A percentile compares a stretch with the other conserved stretches of the same genome.
phyloP scores from a whole-genome alignment of 176 grass and related monocot genomes.

The Bromus sterilis region DNA sequence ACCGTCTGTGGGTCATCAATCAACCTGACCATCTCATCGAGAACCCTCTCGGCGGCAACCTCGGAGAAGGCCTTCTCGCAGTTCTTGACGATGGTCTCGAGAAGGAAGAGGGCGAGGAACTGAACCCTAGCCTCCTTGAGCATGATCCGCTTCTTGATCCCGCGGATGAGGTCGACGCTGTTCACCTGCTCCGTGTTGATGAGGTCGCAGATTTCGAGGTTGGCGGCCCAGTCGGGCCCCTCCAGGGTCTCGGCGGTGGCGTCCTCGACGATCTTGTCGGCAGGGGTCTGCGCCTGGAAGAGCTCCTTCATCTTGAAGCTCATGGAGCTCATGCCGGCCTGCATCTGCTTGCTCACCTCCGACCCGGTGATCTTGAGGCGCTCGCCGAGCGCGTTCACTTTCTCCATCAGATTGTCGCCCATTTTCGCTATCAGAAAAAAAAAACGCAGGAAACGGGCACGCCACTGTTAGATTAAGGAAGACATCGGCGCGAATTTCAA shows the following conservation, averaged over 20 bases:
- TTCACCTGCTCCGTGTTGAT: slow-evolving; percentile 68
- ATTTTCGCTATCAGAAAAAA: slow-evolving; percentile 26
- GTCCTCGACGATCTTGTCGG: slow-evolving; percentile 81
- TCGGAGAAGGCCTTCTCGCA: slow-evolving; percentile 92
- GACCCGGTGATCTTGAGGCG: slow-evolving; percentile 74
- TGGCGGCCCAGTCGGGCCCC: slow-evolving; percentile 67
- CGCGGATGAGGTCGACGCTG: slow-evolving; percentile 67
- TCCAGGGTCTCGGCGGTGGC: slow-evolving; percentile 74
- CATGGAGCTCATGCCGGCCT: slow-evolving; percentile 79
- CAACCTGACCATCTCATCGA: slow-evolving; percentile 89
- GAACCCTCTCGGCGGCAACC: slow-evolving; percentile 76
- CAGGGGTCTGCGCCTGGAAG: slow-evolving; percentile 73
- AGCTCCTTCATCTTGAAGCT: slow-evolving; percentile 93
- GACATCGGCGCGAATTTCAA: background rate
- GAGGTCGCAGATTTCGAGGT: slow-evolving; percentile 80
- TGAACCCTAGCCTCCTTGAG: slow-evolving; percentile 75
- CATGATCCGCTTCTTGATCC: slow-evolving; percentile 92
- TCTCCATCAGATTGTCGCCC: slow-evolving; percentile 92
- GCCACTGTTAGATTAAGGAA: background rate
- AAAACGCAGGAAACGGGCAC: background rate
- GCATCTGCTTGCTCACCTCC: slow-evolving; percentile 80
- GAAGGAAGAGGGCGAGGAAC: slow-evolving; percentile 71
- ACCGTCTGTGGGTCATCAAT: slow-evolving; percentile 93
- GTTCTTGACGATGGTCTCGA: slow-evolving; percentile 92
- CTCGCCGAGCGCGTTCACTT: slow-evolving; percentile 75